A percentile compares a stretch with the other conserved stretches of the same genome.
phyloP scores from a whole-genome alignment of 345 rosid species.

The Gossypium mustelinum region DNA sequence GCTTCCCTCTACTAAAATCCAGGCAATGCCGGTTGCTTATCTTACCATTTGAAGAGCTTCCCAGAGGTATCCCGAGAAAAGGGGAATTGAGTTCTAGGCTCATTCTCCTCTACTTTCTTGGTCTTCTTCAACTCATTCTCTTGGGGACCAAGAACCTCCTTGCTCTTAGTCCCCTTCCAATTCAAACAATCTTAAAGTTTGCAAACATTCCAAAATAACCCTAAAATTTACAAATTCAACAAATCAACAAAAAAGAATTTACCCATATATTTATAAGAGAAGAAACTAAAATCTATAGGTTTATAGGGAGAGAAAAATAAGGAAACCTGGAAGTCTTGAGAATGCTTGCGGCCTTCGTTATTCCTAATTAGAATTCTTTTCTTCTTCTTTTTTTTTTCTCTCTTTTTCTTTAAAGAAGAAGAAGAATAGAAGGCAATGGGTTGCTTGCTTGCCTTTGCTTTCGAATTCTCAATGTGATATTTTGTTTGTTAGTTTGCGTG shows the following conservation, averaged over 20 bases:
- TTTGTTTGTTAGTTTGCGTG: neutral
- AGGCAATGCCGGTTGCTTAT: constrained; percentile 23
- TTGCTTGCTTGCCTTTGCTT: constrained; percentile 8
- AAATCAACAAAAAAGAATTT: neutral
- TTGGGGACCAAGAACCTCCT: constrained; percentile 16
- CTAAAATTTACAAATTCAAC: neutral
- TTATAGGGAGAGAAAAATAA: neutral
- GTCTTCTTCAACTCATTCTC: constrained; percentile 17
- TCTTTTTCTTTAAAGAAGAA: neutral
- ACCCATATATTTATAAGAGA: neutral
- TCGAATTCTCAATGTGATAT: neutral
- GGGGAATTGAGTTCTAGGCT: constrained; percentile 48
- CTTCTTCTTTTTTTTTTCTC: too few relatives aligned
- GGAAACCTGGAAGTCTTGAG: constrained; percentile 6
- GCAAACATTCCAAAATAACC: constrained; percentile 4
- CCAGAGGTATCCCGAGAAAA: constrained; percentile 50
- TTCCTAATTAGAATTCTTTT: neutral
- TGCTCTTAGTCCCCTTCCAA: constrained; percentile 14
- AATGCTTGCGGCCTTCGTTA: constrained; percentile 3
- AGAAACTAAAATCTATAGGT: neutral
- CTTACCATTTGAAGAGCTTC: constrained; percentile 24
- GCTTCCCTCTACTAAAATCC: constrained; percentile 25
- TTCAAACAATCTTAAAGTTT: neutral
- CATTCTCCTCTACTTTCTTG: constrained; percentile 34
- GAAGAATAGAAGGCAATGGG: neutral